A percentile compares a stretch with the other conserved stretches of the same genome.
phyloP scores from a whole-genome alignment of 73 alveolate species.

The Tetrahymena malaccensis region DNA sequence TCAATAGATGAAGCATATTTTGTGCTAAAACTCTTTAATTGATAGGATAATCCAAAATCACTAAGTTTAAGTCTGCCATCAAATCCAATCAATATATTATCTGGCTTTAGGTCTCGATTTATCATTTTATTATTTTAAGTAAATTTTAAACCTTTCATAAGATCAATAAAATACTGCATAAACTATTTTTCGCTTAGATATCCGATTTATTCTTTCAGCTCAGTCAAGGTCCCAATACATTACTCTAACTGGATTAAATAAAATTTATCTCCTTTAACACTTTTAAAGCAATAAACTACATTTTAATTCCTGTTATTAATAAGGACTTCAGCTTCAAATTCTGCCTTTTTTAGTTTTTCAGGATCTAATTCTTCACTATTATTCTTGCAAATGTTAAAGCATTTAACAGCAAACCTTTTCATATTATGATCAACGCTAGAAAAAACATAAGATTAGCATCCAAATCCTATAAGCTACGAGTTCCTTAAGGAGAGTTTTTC shows the following conservation, averaged over 20 bases:
- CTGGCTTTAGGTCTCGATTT: not conserved
- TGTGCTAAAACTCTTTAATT: not conserved
- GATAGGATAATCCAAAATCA: not conserved
- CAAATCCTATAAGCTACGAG: not conserved
- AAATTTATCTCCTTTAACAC: not conserved
- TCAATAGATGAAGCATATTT: not conserved
- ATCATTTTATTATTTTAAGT: not conserved
- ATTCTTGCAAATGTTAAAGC: not conserved
- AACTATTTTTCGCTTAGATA: not conserved
- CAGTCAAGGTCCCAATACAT: not conserved
- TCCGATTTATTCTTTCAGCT: not conserved
- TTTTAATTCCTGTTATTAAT: not conserved
- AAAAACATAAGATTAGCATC: not conserved
- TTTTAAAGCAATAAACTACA: not conserved
- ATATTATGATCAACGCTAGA: not conserved
- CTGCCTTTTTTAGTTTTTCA: not conserved
- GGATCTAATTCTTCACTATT: not conserved
- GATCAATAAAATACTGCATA: not conserved
- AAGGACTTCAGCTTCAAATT: not conserved
- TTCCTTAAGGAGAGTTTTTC: not conserved
- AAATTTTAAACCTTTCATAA: not conserved
- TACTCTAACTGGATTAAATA: not conserved
- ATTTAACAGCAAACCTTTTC: not conserved
- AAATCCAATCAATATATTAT: not conserved
- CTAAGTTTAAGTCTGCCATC: not conserved